Base-by-base conservation (phyloP, 768 basidiomycete species). In the Phanerochaete sordida region DNA sequence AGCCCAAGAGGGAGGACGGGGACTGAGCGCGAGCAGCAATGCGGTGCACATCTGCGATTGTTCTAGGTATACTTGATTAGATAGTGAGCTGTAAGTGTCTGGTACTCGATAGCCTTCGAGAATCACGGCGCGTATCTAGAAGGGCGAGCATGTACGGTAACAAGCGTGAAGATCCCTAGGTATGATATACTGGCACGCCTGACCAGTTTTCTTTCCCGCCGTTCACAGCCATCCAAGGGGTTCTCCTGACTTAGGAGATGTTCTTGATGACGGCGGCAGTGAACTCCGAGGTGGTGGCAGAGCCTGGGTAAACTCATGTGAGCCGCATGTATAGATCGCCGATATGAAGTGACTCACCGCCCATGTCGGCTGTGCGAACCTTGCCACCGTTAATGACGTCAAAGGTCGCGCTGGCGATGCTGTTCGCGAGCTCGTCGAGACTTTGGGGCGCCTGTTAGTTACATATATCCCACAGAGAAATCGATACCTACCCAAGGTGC, bases 341-440 rank as follows among this genome's bases (percentile, higher is more conserved):
- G 56, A 21, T 23, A 8, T 47, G 23, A 58, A 13, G 33, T 49
- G 33, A 80, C 86, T 75, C 75, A 91, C 95, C 95, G 60, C 91
- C 91, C 90, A 98, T 92, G 69, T 99, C 96, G 60, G 92, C 88
- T 31, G 96, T 99, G 72, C 90, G 84, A 72, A 96, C 84, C 72
- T 91, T 89, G 65, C 89, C 90, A 59, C 84, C 84, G 71, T 91
- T 87, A 69, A 98, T 91, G 65, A 98, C 93, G 65, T 90, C 87
- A 75, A 98, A 96, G 11, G 93, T 94, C 45, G 96, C 90, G 54
- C 83, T 81, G 30, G 97, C 93, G 70, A 99, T 97, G 69, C 77
- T 86, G 80, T 98, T 97, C 49, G 97, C 97, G 67, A 96, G 88
- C 64, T 85, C 75, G 74, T 98, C 94, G 58, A 98, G 89, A 51